Percentiles rank a stretch among this genome's conserved stretches.
Evolutionary conservation across 106 monocot species (phyloP).

Genomic region (Apostasia shenzhenica): DNA sequence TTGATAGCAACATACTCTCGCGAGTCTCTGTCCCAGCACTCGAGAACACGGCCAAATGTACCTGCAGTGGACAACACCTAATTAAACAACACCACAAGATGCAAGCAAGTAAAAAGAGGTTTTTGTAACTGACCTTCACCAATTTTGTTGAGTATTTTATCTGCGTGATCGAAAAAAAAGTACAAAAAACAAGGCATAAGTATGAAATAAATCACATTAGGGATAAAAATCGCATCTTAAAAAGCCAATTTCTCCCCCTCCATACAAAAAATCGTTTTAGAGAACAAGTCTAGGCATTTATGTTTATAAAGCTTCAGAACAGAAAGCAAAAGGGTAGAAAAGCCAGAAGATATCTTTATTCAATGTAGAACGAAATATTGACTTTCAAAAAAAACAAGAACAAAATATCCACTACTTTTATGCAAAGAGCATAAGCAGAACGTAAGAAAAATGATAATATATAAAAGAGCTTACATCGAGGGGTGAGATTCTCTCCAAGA

Average conservation of each 20-base stretch:
- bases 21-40: conserved; percentile 93
- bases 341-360: neutral
- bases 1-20: conserved; percentile 88
- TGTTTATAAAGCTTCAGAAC: no score
- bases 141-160: conserved; percentile 93
- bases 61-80: conserved; percentile 37
- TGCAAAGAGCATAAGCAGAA: neutral
- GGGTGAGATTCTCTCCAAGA: conserved; percentile 87
- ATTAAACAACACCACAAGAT: neutral
- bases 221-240: neutral
- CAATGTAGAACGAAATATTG: neutral
- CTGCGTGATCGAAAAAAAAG: conserved; percentile 36
- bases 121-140: conserved; percentile 69
- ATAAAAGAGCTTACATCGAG: conserved; percentile 52
- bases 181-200: neutral
- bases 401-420: neutral
- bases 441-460: neutral
- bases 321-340: no score
- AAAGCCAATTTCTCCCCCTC: neutral
- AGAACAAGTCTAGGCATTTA: no score
- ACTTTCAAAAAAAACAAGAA: neutral
- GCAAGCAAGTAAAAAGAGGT: conserved; percentile 4
- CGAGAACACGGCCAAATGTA: conserved; percentile 96
- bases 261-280: no score
- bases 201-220: neutral